phyloP scores from a whole-genome alignment of 345 rosid genomes.

The Aquilaria sinensis region DNA sequence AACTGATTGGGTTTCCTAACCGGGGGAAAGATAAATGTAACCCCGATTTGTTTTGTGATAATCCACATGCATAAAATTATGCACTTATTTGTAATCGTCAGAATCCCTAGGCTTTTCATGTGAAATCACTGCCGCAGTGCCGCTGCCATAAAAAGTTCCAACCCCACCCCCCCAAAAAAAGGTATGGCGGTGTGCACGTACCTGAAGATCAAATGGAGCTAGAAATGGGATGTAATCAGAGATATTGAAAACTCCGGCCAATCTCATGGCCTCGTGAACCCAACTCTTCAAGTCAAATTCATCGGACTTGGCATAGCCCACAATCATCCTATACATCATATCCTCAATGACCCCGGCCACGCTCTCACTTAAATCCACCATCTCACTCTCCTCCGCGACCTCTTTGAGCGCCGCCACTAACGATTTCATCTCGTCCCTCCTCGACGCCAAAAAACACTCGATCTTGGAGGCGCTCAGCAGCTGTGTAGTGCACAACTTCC shows the following conservation, averaged over 20 bases:
- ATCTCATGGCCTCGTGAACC: conserved; percentile 5
- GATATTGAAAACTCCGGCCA: conserved; percentile 22
- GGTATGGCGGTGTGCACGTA: not conserved
- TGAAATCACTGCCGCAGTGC: no score
- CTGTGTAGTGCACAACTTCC: conserved; percentile 19
- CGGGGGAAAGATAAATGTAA: no score
- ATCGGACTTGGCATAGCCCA: conserved; percentile 9
- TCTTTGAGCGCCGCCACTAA: conserved; percentile 3
- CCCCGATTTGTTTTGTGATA: no score
- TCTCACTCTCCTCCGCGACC: not conserved
- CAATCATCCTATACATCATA: conserved; percentile 18
- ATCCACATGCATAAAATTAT: no score
- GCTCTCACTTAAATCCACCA: conserved; percentile 9
- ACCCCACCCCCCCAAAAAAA: not conserved
- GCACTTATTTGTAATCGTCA: no score
- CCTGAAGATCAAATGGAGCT: conserved; percentile 21
- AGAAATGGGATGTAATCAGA: conserved; percentile 19
- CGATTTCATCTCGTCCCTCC: conserved; percentile 16
- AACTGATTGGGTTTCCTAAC: no score
- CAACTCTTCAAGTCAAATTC: conserved; percentile 7
- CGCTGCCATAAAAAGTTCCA: no score
- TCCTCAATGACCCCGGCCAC: conserved; percentile 7
- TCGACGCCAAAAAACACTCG: conserved; percentile 15
- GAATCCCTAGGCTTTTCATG: no score
- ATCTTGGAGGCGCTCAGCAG: conserved; percentile 25